Evolutionary conservation across 805 yeast genomes (phyloP).

Genomic region (Kluyveromyces starmeri): DNA sequence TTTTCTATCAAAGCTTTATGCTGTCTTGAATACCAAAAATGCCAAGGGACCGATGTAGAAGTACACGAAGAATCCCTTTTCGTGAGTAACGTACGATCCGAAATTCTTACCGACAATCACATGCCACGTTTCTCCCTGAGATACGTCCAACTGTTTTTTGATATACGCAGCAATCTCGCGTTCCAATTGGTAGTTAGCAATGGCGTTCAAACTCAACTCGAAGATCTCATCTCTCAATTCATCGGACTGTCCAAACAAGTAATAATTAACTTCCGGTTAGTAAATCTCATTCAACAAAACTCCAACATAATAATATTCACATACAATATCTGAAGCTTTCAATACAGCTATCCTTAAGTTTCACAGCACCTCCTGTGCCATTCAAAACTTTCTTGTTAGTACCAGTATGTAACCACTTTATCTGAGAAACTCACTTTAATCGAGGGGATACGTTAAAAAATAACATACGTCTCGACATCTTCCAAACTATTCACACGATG

Average conservation of each 20-base stretch:
- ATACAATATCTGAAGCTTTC: constrained; percentile 28
- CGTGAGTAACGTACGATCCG: constrained; percentile 74
- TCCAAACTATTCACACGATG: no score
- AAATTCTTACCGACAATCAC: constrained; percentile 72
- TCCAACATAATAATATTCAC: constrained; percentile 7
- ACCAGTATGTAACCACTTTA: no score
- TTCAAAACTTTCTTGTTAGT: no score
- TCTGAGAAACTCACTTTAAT: no score
- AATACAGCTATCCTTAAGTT: constrained; percentile 20
- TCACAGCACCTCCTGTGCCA: no score
- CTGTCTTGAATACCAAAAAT: constrained; percentile 59
- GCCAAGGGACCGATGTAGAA: constrained; percentile 65
- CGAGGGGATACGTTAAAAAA: no score
- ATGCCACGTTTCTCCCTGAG: constrained; percentile 70
- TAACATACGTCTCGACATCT: no score
- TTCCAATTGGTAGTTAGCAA: constrained; percentile 19
- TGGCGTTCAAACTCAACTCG: constrained; percentile 18
- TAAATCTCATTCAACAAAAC: background rate
- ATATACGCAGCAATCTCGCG: constrained; percentile 54
- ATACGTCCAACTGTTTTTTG: constrained; percentile 55
- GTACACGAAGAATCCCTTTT: constrained; percentile 62
- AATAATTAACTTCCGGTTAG: background rate
- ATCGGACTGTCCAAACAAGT: constrained; percentile 20
- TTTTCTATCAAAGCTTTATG: no score
- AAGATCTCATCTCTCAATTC: constrained; percentile 23